Evolutionary conservation across 768 basidiomycete species (phyloP), one percentile per base, ranked within the genome.

Genomic region (Termitomyces sp.): DNA sequence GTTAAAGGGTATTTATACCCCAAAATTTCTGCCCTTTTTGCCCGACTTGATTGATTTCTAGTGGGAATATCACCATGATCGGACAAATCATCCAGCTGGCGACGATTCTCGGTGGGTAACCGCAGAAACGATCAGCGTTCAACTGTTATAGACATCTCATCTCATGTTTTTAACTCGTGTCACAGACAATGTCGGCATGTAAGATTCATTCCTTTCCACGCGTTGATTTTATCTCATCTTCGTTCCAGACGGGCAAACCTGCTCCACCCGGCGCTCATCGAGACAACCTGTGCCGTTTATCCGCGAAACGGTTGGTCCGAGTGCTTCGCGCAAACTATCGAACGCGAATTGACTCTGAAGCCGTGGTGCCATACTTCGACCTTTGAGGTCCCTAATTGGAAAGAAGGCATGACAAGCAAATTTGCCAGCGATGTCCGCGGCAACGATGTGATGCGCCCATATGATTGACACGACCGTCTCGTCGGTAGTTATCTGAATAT

Each of bases 351-450:
- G 39, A 33, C 64, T 30, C 67, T 76, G 47, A 81, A 82, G 63
- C 79, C 78, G 32, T 82, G 79, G 80, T 80, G 77, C 66, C 79
- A 81, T 66, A 73, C 74, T n/a, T 66, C 76, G 34, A 72, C 76
- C 33, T 82, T 81, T 59, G 81, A 81, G 61, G 62, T 72, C 5
- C 76, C 80, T 9, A 69, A 69, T 60, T 81, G 79, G 79, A 72
- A 65, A 63, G 62, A 67, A 49, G 79, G 79, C 16, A 69, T 71
- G n/a, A 62, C 62, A 51, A 80, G 80, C 61, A 75, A 76, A 54
- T 82, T 82, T 62, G 78, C 78, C 32, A 74, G 73, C 42, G 78
- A 79, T 58, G 78, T 82, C 54, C 69, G 74, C 48, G 72, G 70
- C 32, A 81, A 80, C 64, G 67, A 66, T 0, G 69, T 72, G 30